Base-by-base conservation (phyloP, 768 basidiomycete species). In the Cubamyces lactineus region DNA sequence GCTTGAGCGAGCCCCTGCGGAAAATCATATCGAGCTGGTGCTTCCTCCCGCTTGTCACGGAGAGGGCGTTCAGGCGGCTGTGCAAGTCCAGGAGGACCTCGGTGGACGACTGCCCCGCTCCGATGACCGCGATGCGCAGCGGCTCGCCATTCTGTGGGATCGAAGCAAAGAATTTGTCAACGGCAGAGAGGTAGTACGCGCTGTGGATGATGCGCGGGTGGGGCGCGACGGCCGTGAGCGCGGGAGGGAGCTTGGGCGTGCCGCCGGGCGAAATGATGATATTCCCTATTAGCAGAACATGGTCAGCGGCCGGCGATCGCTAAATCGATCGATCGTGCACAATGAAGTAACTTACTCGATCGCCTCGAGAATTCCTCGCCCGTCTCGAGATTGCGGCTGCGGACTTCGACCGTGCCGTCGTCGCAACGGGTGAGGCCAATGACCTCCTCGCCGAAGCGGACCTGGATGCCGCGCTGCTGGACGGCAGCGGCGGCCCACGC, bases 241-340 rank as follows among this genome's bases (percentile, higher is more conserved):
- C 67, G 47, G 70, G 63, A 3, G 83, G 83, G 48, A 83, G 70
- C n/a, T 70, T 69, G 7, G 82, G 77, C 17, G 75, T 69, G 15
- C 83, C 82, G 26, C 83, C 83, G 5, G 83, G 81, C 2, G 82
- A 80, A 61, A 85, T 76, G 62, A 84, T 73, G 56, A 84, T 67
- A 66, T 84, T 82, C 56, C 76, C 83, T 78, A 42, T 26, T 23
- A 21, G 34, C 11, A 54, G 21, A 59, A 53, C 26, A 30, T 48
- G 26, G 12, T 30, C 5, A 57, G 42, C 16, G 46, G n/a, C 19
- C 5, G 1, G 30, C 26, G 53, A 30, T 48, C 30, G 38, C 56
- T 19, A 39, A 49, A 43, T 59, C 23, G 42, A 49, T 13, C 48
- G 55, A 42, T 42, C 43, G 40, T 8, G 39, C 26, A 39, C 34